These are phyloP conservation scores for Puya raimondii DNA, from an alignment of 176 grass and related monocot species.

Conservation along the genomic window DNA sequence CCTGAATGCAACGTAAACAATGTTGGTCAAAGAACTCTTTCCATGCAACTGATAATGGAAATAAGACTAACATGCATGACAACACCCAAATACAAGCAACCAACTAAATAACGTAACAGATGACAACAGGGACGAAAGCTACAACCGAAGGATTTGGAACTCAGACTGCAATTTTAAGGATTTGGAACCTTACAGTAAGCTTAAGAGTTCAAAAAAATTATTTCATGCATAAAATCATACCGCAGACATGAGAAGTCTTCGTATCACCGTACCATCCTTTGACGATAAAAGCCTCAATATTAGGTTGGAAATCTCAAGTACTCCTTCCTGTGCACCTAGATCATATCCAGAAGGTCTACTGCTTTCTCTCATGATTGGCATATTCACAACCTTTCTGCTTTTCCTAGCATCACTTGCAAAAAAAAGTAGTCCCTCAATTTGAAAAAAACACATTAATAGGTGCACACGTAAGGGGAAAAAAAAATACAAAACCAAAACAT, in stretches of 20 bases:
- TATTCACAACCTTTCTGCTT: conserved; percentile 17
- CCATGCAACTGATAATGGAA: neutral
- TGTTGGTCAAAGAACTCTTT: conserved; percentile 3
- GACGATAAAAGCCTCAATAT: conserved; percentile 48
- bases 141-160: too few species aligned
- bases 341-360: conserved; percentile 13
- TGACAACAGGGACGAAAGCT: too few species aligned
- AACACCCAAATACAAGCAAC: neutral
- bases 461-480: neutral
- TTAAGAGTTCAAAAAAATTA: neutral
- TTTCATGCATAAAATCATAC: conserved; percentile 21
- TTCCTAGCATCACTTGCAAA: conserved; percentile 15
- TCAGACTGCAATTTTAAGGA: too few species aligned
- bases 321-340: conserved; percentile 18
- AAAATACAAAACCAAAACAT: neutral
- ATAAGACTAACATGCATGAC: neutral
- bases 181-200: neutral
- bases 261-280: conserved; percentile 42
- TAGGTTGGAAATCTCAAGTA: conserved; percentile 32
- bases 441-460: too few species aligned
- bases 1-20: conserved; percentile 9
- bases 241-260: conserved; percentile 57
- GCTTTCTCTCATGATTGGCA: conserved; percentile 23
- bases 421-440: neutral
- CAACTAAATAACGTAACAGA: neutral